Evolutionary conservation across 371 early-diverging fungal genomes (phyloP), one percentile per base, ranked within the genome.

Genomic region (Apophysomyces sp.): DNA sequence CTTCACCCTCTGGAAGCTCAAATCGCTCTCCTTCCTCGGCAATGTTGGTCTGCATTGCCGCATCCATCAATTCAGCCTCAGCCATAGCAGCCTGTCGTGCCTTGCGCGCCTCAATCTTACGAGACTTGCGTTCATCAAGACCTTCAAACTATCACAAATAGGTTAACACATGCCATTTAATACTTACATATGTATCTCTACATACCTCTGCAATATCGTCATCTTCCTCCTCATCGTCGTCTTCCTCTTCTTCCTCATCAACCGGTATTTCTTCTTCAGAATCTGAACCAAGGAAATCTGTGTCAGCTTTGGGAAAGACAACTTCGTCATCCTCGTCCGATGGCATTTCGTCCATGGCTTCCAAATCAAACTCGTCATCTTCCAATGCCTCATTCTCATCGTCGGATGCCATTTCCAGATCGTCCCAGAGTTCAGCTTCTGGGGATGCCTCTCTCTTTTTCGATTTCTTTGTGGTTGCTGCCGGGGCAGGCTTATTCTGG

Each of bases 1-100:
- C 92, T 56, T 88, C 84, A 1, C 81, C 67, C 82, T 36, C 88
- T 2, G 94, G 94, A 28, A 97, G 80, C 16, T 76, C 69, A 57
- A 91, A 92, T 16, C 74, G 74, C 70, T 93, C 93, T 26, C 69
- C 76, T 13, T 85, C 83, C 60, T 92, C 82, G 6, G 81, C 74
- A 61, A 92, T 86, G 79, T 89, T 86, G 63, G 88, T 84, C 68
- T 92, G 84, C 66, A 93, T 76, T 62, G 92, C 89, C 56, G 87
- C 87, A 41, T 92, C 94, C 13, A 77, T 86, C 60, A 88, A 77
- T 57, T 86, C 85, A n/a, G 84, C 92, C 66, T 86, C 83, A n/a
- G 84, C 89, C 52, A 77, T 62, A 26, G 78, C 80, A 29, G 74
- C 85, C 54, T 84, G 78, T 51, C 81, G 82, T 49, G 75, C 78